Evolutionary conservation across 2,329 filamentous ascomycete species (phyloP).

Genomic region (Exophiala bonariae): DNA sequence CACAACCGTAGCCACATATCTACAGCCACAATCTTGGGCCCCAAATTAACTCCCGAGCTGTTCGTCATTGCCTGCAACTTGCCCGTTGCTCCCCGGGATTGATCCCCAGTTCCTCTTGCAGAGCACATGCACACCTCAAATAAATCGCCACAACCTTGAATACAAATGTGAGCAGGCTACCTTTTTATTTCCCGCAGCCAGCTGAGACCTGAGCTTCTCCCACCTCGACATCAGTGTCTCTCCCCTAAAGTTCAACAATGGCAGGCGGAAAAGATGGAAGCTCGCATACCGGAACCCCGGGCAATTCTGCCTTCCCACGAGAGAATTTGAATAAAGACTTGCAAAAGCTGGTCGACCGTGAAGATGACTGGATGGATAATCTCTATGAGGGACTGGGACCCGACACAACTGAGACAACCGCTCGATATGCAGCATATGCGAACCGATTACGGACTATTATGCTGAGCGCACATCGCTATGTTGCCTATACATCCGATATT

Average conservation of each 20-base stretch:
- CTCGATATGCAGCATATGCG: slow-evolving; percentile 93
- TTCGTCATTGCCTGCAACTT: no score
- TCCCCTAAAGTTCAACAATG: slow-evolving; percentile 7
- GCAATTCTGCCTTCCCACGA: slow-evolving; percentile 37
- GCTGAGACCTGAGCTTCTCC: background rate
- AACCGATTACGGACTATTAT: slow-evolving; percentile 83
- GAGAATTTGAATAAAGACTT: slow-evolving; percentile 55
- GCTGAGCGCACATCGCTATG: slow-evolving; percentile 87
- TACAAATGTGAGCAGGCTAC: background rate
- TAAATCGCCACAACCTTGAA: no score
- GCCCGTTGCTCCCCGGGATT: no score
- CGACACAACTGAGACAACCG: slow-evolving; percentile 78
- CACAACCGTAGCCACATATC: no score
- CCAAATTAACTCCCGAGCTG: no score
- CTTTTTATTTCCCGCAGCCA: background rate
- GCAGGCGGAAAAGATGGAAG: slow-evolving; percentile 13
- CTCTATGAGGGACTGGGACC: slow-evolving; percentile 69
- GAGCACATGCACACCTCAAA: slow-evolving; percentile 3
- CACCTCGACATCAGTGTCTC: background rate
- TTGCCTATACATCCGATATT: slow-evolving; percentile 95
- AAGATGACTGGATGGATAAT: slow-evolving; percentile 76
- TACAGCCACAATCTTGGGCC: no score
- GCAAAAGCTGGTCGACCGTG: slow-evolving; percentile 57
- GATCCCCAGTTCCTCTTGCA: slow-evolving; percentile 4
- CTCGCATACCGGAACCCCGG: slow-evolving; percentile 1